phyloP scores from a whole-genome alignment of 306 rosid genomes.

The Lathyrus oleraceus region DNA sequence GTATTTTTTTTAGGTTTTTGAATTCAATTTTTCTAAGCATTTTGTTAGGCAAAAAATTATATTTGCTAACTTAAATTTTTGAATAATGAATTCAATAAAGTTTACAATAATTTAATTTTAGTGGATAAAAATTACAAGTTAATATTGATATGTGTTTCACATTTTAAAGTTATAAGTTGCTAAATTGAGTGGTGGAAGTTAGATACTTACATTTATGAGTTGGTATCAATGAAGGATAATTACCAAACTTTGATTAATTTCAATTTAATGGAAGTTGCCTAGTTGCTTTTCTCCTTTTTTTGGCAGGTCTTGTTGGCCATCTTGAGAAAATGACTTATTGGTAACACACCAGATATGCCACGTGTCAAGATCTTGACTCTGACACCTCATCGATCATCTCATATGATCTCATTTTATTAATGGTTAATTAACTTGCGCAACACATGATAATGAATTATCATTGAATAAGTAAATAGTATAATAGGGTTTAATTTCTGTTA shows the following conservation, averaged over 20 bases:
- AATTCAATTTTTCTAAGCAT: no score
- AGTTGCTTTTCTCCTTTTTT: slow-evolving; percentile 47
- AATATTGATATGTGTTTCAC: no score
- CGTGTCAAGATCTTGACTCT: slow-evolving; percentile 33
- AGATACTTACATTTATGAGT: slow-evolving; percentile 19
- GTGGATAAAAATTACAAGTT: no score
- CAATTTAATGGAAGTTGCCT: slow-evolving; percentile 48
- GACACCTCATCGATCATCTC: slow-evolving; percentile 41
- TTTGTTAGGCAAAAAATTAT: no score
- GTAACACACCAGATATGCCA: slow-evolving; percentile 17
- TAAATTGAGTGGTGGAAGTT: neutral
- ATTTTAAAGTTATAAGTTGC: no score
- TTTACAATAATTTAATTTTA: no score
- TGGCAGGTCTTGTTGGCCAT: slow-evolving; percentile 39
- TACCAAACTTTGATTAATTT: slow-evolving; percentile 49
- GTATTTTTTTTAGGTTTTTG: no score
- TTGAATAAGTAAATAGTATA: neutral
- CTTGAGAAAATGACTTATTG: slow-evolving; percentile 41
- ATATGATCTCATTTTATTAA: slow-evolving; percentile 32
- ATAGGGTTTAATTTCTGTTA: neutral
- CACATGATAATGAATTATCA: slow-evolving; percentile 12
- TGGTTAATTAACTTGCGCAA: slow-evolving; percentile 34
- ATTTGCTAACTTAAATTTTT: no score
- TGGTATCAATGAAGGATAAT: slow-evolving; percentile 43
- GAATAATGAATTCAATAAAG: no score